Base-by-base conservation (phyloP, 2,329 filamentous ascomycete genomes). In the Mollisia scopiformis region DNA sequence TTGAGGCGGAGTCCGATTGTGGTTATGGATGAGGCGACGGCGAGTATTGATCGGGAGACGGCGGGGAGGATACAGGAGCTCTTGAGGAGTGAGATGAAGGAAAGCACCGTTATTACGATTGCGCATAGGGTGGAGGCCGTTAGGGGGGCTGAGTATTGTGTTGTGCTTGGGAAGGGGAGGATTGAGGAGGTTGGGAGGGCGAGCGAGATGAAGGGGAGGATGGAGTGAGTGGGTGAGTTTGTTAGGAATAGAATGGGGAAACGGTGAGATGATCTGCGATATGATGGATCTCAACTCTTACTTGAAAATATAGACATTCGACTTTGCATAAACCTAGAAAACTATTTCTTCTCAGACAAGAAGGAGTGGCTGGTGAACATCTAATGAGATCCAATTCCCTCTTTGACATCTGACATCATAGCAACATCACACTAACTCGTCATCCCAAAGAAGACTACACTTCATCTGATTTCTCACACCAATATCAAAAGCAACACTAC, bases 21-120 rank as follows among this genome's bases (percentile, higher is more conserved):
- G 10, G 83, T 90, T 54, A 79, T 90, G 69, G 87, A 90, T 67
- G 87, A 89, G 68, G 86, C 86, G 2, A 88, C 86, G 1, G 86
- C 86, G 2, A 85, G 82, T 52, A 86, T 88, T 63, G 87, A 89
- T 71, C 78, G 81, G 55, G 84, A 87, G 63, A 88, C 85, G 1
- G 84, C 85, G 16, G 68, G 75, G 68, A 72, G 80, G 61, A 84
- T 87, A 49, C 82, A 86, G 69, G 75, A 76, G 55, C 77, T 86
- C 19, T 69, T 87, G 69, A 75, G 82, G 50, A 81, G 84, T 66
- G 84, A 86, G 72, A 77, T 86, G 78, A 76, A 73, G 52, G 78
- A 79, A 60, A 84, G 82, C 62, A 89, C 87, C 0, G 86, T 89
- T 14, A 81, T 89, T 58, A 87, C 84, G 0, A 86, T 89, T 73